Percentiles rank a stretch among this genome's conserved stretches.
Evolutionary conservation across 495 filamentous ascomycete species (phyloP).

Genomic region (Trichoderma reesei): DNA sequence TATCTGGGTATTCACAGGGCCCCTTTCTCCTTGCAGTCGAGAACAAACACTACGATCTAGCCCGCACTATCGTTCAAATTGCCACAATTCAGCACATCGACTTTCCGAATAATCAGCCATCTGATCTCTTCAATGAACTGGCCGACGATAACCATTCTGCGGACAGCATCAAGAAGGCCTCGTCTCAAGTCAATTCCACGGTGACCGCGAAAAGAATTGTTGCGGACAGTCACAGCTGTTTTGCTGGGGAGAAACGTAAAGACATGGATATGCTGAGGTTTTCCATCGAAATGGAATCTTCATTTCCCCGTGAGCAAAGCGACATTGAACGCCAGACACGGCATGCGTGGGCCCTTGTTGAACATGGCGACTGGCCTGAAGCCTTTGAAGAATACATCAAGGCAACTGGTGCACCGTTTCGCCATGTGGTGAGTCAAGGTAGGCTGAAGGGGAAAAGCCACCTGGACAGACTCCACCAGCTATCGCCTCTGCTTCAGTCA

Average conservation of each 20-base stretch:
- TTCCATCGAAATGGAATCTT: not conserved
- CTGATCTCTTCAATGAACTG: not conserved
- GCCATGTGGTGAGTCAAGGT: not conserved
- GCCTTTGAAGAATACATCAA: not conserved
- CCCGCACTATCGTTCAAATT: not conserved
- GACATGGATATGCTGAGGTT: not conserved
- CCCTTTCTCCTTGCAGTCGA: not conserved
- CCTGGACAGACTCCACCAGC: not conserved
- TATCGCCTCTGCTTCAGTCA: not conserved
- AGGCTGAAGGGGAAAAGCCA: not conserved
- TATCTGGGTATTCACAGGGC: not conserved
- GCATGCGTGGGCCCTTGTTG: not conserved
- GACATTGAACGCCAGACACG: not conserved
- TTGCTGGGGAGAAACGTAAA: not conserved
- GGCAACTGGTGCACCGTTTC: not conserved
- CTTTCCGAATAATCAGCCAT: not conserved
- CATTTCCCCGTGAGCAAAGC: not conserved
- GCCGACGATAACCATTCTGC: not conserved
- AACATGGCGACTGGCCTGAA: not conserved
- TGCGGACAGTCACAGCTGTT: not conserved
- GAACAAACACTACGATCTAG: not conserved
- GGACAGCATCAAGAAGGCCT: not conserved
- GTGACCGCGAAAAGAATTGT: not conserved
- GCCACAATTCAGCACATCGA: not conserved
- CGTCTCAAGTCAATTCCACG: not conserved